Evolutionary conservation across 1,284 basidiomycete species (phyloP).

Genomic region (Melampsora larici-populina): DNA sequence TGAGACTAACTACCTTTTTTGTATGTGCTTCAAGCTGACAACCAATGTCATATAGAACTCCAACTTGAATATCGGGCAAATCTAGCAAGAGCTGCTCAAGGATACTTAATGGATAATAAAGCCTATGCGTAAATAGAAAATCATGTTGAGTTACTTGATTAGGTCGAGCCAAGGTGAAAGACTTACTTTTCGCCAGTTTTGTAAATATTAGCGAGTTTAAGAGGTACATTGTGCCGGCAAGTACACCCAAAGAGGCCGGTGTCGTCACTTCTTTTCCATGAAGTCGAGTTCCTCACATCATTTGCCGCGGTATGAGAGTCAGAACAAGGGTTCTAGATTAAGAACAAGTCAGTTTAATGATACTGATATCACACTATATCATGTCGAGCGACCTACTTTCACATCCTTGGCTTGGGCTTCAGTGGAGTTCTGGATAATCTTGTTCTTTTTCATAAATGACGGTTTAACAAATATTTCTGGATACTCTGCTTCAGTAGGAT

Average conservation of each 20-base stretch:
- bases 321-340: background rate
- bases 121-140: background rate
- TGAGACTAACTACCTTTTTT: background rate
- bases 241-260: background rate
- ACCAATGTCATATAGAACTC: no score
- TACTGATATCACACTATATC: no score
- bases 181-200: slow-evolving; percentile 17
- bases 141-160: background rate
- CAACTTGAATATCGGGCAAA: no score
- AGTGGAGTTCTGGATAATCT: background rate
- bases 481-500: no score
- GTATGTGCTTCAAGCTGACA: slow-evolving; percentile 18
- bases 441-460: background rate
- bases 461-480: background rate
- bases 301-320: slow-evolving; percentile 15
- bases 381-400: no score
- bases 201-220: slow-evolving; percentile 6
- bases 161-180: no score
- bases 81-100: no score
- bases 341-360: background rate
- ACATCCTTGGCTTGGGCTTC: background rate
- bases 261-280: background rate
- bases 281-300: background rate
- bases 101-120: no score
- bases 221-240: slow-evolving; percentile 1